Base-by-base conservation (phyloP, 768 basidiomycete species). In the Naematelia aurantialba region DNA sequence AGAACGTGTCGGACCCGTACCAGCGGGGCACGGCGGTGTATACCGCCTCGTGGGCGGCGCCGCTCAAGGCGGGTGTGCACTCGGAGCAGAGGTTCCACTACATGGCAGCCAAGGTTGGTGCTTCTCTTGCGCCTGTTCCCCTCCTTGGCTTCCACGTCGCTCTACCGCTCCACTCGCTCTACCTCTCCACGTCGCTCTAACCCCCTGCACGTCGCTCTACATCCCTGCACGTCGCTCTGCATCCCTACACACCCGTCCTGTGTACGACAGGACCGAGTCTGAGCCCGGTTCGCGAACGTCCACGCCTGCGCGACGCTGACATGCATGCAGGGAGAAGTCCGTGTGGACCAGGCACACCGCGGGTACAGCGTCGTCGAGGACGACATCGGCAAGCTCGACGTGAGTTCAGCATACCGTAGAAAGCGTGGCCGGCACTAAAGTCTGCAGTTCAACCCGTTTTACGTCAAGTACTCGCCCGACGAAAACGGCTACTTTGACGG, bases 11-110 rank as follows among this genome's bases (percentile, higher is more conserved):
- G 63, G 89, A 87, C 77, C 76, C 83, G 14, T 86, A 80, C 66
- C 89, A 91, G 79, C 83, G 65, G 30, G 91, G 92, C 22, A 91
- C 88, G 1, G 91, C 85, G 1, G 89, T 94, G 0, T 96, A 91
- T 79, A 92, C 92, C 3, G 91, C 92, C 21, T 69, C 68, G 22
- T 96, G 91, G 91, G 92, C 91, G 0, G 91, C 92, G 0, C 92
- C 91, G 17, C 79, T 91, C 30, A 89, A 76, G 73, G 82, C 88
- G 21, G 91, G 91, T n/a, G 82, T 94, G 8, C 91, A 93, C 76
- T 87, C 88, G 5, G 87, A 87, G 42, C 91, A 96, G 70, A 86
- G 89, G 70, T 93, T 89, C 88, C 91, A 93, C 78, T 93, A 92
- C 78, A 89, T 93, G 88, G 91, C 83, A 50, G 87, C 89, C 80